phyloP scores from a whole-genome alignment of 192 early-diverging fungal genomes.

The Globomyces pollinis-pini region DNA sequence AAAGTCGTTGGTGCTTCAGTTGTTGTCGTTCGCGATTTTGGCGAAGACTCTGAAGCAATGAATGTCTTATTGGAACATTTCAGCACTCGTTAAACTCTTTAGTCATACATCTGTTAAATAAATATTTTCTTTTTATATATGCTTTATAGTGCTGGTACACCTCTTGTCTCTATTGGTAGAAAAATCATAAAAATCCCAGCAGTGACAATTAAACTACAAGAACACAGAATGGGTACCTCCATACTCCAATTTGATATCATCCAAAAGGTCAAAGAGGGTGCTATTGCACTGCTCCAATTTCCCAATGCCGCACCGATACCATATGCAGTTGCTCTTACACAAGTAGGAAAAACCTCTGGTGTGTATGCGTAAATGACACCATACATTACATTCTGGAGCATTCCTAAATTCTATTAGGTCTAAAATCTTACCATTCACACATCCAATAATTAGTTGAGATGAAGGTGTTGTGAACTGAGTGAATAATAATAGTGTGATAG shows the following conservation, averaged over 20 bases:
- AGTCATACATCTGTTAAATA: too few relatives aligned
- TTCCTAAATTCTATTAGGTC: too few relatives aligned
- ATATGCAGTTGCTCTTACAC: conserved; percentile 65
- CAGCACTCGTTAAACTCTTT: conserved; percentile 28
- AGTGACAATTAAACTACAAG: conserved; percentile 22
- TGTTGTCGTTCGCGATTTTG: conserved; percentile 93
- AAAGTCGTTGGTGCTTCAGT: conserved; percentile 94
- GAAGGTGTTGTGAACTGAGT: conserved; percentile 45
- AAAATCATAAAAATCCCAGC: conserved; percentile 32
- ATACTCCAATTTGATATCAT: conserved; percentile 48
- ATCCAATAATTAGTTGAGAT: conserved; percentile 46
- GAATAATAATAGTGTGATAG: conserved; percentile 57
- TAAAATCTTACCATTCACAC: conserved; percentile 59
- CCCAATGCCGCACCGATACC: conserved; percentile 66
- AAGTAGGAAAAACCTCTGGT: conserved; percentile 69
- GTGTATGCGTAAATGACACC: conserved; percentile 82
- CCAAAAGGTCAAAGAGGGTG: conserved; percentile 62
- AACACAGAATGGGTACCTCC: conserved; percentile 56
- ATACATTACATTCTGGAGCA: conserved; percentile 51
- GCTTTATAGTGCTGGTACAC: too few relatives aligned
- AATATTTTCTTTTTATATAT: too few relatives aligned
- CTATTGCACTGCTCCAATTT: conserved; percentile 15
- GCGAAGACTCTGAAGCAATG: conserved; percentile 97
- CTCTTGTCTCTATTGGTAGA: conserved; percentile 63
- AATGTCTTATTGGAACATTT: conserved; percentile 78